Evolutionary conservation across 257 asterid genomes (phyloP).

Genomic region (Plectranthus barbatus): DNA sequence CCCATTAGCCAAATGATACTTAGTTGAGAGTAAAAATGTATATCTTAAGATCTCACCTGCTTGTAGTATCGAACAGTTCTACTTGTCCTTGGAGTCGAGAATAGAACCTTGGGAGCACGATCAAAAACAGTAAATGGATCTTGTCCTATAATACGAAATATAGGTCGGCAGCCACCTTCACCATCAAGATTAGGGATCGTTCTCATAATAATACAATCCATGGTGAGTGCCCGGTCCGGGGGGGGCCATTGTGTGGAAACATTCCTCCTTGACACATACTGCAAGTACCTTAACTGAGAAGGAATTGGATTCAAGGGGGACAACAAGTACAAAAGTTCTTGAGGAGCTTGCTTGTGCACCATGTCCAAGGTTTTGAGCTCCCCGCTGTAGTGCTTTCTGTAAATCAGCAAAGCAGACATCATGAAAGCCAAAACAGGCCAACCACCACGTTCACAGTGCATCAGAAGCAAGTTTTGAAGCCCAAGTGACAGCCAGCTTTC

Average conservation of each 20-base stretch:
- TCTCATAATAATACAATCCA: slow-evolving; percentile 87
- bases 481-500: slow-evolving; percentile 98
- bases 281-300: slow-evolving; percentile 87
- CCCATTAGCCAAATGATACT: not conserved
- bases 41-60: slow-evolving; percentile 48
- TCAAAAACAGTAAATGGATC: slow-evolving; percentile 61
- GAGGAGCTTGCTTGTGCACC: slow-evolving; percentile 93
- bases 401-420: slow-evolving; percentile 77
- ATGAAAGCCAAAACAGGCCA: slow-evolving; percentile 96
- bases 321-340: slow-evolving; percentile 68
- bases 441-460: slow-evolving; percentile 94
- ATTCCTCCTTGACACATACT: slow-evolving; percentile 84
- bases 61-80: slow-evolving; percentile 65
- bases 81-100: slow-evolving; percentile 72
- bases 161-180: slow-evolving; percentile 80
- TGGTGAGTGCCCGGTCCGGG: slow-evolving; percentile 67
- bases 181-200: slow-evolving; percentile 80
- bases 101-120: slow-evolving; percentile 68
- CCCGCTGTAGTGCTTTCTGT: slow-evolving; percentile 74
- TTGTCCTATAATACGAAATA: slow-evolving; percentile 79
- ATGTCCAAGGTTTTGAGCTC: slow-evolving; percentile 86
- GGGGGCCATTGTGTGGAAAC: slow-evolving; percentile 93
- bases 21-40: not conserved
- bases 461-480: slow-evolving; percentile 73
- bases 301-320: slow-evolving; percentile 87